Conservation (phyloP, 306 rosid genomes). For the Glycine latifolia region DNA sequence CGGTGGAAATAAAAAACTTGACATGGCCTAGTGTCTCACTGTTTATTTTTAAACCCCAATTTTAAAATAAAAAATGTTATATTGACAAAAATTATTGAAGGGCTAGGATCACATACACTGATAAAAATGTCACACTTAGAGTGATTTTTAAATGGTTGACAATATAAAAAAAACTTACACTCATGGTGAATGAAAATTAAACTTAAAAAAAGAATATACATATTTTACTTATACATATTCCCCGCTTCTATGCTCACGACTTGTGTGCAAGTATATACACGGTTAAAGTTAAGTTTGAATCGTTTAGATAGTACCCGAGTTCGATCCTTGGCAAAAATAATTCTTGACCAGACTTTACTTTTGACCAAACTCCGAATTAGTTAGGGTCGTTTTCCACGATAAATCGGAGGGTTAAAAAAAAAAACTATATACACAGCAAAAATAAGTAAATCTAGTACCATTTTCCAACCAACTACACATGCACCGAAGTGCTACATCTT, state of each 20-base stretch:
- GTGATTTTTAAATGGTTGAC: background rate
- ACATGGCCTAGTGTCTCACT: background rate
- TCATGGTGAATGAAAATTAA: background rate
- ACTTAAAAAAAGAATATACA: background rate
- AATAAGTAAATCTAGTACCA: background rate
- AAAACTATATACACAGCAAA: too few relatives aligned
- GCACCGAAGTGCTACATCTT: constrained; percentile 6
- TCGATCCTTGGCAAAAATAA: too few relatives aligned
- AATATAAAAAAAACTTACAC: background rate
- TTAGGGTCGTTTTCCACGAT: too few relatives aligned
- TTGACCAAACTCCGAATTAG: too few relatives aligned
- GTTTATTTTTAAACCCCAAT: background rate
- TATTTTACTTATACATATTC: background rate
- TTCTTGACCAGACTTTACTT: too few relatives aligned
- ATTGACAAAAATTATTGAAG: background rate
- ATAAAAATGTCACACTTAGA: background rate
- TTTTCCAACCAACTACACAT: background rate
- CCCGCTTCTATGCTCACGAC: background rate
- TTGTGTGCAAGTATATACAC: background rate
- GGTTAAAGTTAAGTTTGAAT: background rate
- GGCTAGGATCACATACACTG: background rate
- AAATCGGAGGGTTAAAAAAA: too few relatives aligned
- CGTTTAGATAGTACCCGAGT: too few relatives aligned
- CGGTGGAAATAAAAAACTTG: background rate
- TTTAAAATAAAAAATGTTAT: background rate